phyloP scores from a whole-genome alignment of 495 filamentous ascomycete genomes.

The Lentithecium fluviatile region DNA sequence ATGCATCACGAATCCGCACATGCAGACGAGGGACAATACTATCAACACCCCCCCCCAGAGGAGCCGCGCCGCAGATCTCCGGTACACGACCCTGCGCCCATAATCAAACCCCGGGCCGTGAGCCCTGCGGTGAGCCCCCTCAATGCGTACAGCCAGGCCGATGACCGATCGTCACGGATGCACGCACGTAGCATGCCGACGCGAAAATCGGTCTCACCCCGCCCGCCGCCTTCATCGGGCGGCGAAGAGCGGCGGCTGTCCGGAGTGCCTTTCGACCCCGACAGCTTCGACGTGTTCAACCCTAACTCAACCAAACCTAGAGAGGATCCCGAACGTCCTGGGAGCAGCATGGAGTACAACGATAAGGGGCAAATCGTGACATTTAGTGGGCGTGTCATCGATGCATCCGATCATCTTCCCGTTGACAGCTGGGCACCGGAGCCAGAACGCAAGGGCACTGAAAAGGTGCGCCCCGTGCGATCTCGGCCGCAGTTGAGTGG shows the following conservation, averaged over 20 bases:
- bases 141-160: conserved; percentile 1
- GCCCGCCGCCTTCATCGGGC: conserved; percentile 56
- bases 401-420: conserved; percentile 90
- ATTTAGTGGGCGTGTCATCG: conserved; percentile 80
- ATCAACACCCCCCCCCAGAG: conserved; percentile 29
- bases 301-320: conserved; percentile 43
- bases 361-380: conserved; percentile 60
- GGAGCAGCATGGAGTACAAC: conserved; percentile 26
- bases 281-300: conserved; percentile 78
- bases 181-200: conserved; percentile 56
- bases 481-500: conserved; percentile 26
- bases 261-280: conserved; percentile 80
- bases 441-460: conserved; percentile 71
- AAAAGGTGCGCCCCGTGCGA: conserved; percentile 48
- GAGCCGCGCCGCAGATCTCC: conserved; percentile 31
- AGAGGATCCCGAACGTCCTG: conserved; percentile 9
- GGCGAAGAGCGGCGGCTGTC: conserved; percentile 51
- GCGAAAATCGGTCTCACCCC: conserved; percentile 76
- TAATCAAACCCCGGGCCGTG: conserved; percentile 50
- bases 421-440: conserved; percentile 91
- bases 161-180: conserved; percentile 21
- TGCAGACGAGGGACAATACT: conserved; percentile 18
- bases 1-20: conserved; percentile 30
- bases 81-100: conserved; percentile 35
- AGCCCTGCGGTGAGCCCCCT: conserved; percentile 50